Base-by-base conservation (phyloP, 306 rosid genomes). In the Ceratonia siliqua region DNA sequence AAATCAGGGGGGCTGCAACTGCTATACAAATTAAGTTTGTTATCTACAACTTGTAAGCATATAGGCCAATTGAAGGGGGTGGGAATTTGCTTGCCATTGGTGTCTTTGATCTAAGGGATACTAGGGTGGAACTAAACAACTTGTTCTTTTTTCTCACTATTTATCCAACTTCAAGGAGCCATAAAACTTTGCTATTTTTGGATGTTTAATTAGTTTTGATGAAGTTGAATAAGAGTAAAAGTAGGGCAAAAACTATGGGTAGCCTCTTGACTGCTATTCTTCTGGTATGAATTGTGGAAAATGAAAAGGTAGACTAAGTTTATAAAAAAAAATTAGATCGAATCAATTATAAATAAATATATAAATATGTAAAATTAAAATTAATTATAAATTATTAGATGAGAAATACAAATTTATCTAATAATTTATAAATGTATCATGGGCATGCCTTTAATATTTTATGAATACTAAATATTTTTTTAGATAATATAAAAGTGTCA, bases 181-280 rank as follows among this genome's bases (percentile, higher is more conserved):
- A 22, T 72, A 78, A 57, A 2, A 41, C 33, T 39, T 65, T 56
- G 53, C 62, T 30, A 55, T 39, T 77, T 83, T 68, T 61, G 21
- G 88, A 36, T 58, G 27, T 62, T 41, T 70, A 8, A 25, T n/a
- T n/a, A n/a, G 14, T 71, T 5, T 41, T 74, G 72, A 57, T 58
- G 2, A 78, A 73, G 14, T 64, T 20, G 21, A 33, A 24, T 10
- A 6, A 25, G 85, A 80, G 66, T 3, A 7, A 74, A 76, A 49
- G 39, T 79, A 24, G 69, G 78, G 68, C 75, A 78, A 42, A 49
- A 69, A 77, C 24, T 69, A 54, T 68, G 91, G 48, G 4, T 49
- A 57, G 72, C 85, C 90, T 72, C 56, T 61, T 46, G 20, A 46
- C 3, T 64, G 3, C 8, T 32, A 49, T 17, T 27, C 2, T 42